phyloP scores from a whole-genome alignment of 192 early-diverging fungal species.

The Coemansia biformis region DNA sequence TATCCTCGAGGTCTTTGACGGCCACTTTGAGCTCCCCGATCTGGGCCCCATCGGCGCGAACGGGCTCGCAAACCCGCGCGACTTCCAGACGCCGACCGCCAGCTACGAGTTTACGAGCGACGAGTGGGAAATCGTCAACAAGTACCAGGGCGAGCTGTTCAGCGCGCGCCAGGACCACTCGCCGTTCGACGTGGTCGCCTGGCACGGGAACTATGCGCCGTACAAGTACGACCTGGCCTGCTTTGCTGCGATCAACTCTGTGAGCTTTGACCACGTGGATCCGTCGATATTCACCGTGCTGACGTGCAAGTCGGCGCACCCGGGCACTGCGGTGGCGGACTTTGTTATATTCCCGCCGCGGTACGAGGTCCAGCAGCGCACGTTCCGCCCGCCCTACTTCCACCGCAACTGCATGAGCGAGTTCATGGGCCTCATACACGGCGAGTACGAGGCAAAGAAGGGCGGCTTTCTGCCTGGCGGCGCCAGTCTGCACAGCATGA shows the following conservation, averaged over 20 bases:
- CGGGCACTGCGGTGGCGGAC: conserved; percentile 83
- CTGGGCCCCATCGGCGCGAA: conserved; percentile 95
- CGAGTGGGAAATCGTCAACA: conserved; percentile 67
- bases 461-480: conserved; percentile 91
- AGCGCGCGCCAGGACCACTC: conserved; percentile 68
- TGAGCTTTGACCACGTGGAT: conserved; percentile 84
- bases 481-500: conserved; percentile 69
- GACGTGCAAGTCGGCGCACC: conserved; percentile 79
- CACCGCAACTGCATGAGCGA: conserved; percentile 98
- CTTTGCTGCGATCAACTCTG: conserved; percentile 83
- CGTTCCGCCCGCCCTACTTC: conserved; percentile 92
- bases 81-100: conserved; percentile 87
- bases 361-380: conserved; percentile 86
- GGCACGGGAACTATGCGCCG: conserved; percentile 97
- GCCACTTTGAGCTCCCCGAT: conserved; percentile 92
- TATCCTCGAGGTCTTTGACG: conserved; percentile 81
- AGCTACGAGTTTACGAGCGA: conserved; percentile 61
- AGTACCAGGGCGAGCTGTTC: conserved; percentile 82
- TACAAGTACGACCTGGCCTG: conserved; percentile 85
- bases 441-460: conserved; percentile 90
- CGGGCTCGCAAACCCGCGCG: conserved; percentile 89
- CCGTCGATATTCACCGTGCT: conserved; percentile 97
- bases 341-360: conserved; percentile 97
- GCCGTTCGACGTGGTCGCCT: conserved; percentile 94
- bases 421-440: conserved; percentile 94